Evolutionary conservation across 2,329 filamentous ascomycete genomes (phyloP).

Genomic region (Aspergillus awamori): DNA sequence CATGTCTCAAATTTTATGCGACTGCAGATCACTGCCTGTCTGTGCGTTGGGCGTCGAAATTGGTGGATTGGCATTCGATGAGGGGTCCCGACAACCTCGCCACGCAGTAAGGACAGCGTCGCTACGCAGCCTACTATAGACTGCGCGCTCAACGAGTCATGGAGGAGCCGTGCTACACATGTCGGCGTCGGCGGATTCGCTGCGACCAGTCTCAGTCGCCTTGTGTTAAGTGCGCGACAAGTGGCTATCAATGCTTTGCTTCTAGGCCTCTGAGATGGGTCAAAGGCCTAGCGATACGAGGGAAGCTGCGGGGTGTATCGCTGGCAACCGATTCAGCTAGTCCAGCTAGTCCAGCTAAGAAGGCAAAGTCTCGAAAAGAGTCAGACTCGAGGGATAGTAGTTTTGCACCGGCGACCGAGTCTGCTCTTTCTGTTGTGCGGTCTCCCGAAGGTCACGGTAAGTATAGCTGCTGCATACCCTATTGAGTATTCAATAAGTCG

Average conservation of each 20-base stretch:
- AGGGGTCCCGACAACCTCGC: not conserved
- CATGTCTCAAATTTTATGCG: not conserved
- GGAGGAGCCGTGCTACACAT: constrained; percentile 36
- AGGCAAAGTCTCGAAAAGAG: not conserved
- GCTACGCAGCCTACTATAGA: not conserved
- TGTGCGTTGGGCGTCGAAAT: not conserved
- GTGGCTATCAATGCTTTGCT: constrained; percentile 37
- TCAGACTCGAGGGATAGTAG: not conserved
- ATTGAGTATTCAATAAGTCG: not conserved
- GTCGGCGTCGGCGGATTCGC: constrained; percentile 39
- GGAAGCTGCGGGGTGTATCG: constrained; percentile 32
- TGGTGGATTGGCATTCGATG: not conserved
- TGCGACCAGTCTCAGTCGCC: constrained; percentile 35
- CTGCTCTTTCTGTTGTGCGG: not conserved
- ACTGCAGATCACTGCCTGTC: not conserved
- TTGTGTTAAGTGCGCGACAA: constrained; percentile 38
- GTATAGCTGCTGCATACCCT: not conserved
- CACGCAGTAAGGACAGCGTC: not conserved
- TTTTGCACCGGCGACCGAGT: not conserved
- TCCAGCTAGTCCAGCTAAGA: constrained; percentile 2
- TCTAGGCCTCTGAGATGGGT: constrained; percentile 41
- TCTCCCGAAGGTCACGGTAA: not conserved
- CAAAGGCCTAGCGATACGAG: constrained; percentile 40
- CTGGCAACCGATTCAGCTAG: constrained; percentile 15
- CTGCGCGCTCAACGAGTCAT: constrained; percentile 6